Percentiles rank a stretch among this genome's conserved stretches.
Conservation (phyloP, 257 asterid genomes). For the Ophiorrhiza pumila region DNA sequence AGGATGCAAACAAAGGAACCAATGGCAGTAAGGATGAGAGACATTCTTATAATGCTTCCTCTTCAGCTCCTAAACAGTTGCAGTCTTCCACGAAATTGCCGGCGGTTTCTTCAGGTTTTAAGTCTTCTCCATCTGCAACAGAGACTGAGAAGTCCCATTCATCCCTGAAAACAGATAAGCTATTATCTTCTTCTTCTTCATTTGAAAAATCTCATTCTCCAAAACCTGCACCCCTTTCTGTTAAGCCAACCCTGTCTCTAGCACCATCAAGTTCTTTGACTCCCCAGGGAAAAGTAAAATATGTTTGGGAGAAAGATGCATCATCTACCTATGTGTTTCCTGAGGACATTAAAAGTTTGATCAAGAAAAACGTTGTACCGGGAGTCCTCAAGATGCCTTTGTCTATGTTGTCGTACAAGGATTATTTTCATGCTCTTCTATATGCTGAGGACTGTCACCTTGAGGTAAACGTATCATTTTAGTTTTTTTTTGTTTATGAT, state of each 20-base stretch:
- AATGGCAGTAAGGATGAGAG: not conserved
- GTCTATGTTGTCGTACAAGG: constrained; percentile 26
- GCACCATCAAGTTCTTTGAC: constrained; percentile 4
- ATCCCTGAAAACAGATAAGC: not conserved
- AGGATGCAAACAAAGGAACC: not conserved
- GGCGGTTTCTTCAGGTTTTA: not conserved
- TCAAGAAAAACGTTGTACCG: constrained; percentile 25
- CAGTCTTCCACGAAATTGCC: not conserved
- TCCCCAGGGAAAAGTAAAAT: constrained; percentile 1
- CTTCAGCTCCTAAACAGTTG: not conserved
- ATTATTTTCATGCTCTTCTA: constrained; percentile 26
- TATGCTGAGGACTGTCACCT: constrained; percentile 30
- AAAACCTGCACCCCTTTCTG: constrained; percentile 22
- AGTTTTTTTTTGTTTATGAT: not conserved
- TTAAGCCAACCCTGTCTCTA: constrained; percentile 14
- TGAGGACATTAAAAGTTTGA: constrained; percentile 16
- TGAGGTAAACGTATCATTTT: constrained; percentile 12
- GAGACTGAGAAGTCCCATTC: not conserved
- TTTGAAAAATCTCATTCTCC: not conserved
- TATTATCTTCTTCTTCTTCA: not conserved
- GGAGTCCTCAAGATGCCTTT: constrained; percentile 24
- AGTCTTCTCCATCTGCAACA: not conserved
- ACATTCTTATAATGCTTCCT: not conserved
- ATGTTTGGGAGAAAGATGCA: constrained; percentile 19
- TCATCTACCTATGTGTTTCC: constrained; percentile 24